A percentile compares a stretch with the other conserved stretches of the same genome.
These are phyloP conservation scores for Zygosaccharomyces pseudorouxii DNA, from an alignment of 805 yeast genomes.

Conservation along the genomic window DNA sequence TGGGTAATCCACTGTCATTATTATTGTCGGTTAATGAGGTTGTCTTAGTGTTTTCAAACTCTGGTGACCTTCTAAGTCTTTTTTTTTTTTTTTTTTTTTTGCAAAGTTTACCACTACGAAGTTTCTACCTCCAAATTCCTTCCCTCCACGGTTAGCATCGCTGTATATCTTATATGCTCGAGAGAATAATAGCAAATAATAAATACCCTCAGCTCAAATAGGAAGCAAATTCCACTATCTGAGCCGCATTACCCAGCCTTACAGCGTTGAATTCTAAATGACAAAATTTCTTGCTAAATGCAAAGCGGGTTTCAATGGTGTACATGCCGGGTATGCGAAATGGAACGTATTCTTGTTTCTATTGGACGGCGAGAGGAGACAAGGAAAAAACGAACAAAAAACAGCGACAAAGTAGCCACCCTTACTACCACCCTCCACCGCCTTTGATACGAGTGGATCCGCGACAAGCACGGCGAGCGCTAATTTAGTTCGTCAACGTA, in stretches of 20 bases:
- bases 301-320: too few species aligned
- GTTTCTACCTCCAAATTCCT: background rate
- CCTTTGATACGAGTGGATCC: too few species aligned
- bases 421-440: too few species aligned
- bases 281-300: background rate
- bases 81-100: background rate
- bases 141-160: background rate
- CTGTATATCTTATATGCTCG: background rate
- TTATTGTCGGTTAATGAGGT: background rate
- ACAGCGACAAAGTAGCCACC: too few species aligned
- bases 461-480: background rate
- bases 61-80: background rate
- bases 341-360: too few species aligned
- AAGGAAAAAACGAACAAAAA: background rate
- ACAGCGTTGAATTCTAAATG: background rate
- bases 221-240: background rate
- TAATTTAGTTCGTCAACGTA: background rate
- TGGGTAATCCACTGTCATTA: constrained; percentile 15
- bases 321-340: too few species aligned
- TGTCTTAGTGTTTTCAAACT: background rate
- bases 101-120: background rate
- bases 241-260: background rate
- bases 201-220: background rate
- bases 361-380: background rate
- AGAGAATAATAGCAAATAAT: background rate